phyloP scores from a whole-genome alignment of 768 basidiomycete species.

The Hygrocybe coccinea region DNA sequence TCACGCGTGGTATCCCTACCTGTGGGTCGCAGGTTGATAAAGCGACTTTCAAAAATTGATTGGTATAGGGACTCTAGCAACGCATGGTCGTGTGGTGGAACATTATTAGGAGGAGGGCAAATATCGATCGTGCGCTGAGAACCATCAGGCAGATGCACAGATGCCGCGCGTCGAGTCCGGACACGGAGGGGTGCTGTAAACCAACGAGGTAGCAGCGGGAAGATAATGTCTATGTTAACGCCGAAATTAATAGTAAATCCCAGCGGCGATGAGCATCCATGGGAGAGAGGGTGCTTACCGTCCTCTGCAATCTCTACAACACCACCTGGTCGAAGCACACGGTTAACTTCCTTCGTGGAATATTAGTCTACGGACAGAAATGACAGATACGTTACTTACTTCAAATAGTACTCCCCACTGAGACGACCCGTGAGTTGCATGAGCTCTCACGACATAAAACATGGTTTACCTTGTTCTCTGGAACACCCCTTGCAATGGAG shows the following conservation, averaged over 20 bases:
- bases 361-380: slow-evolving; percentile 4
- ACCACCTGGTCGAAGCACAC: slow-evolving; percentile 66
- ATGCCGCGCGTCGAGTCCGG: slow-evolving; percentile 43
- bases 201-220: slow-evolving; percentile 73
- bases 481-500: slow-evolving; percentile 59
- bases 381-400: slow-evolving; percentile 32
- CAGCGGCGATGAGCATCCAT: background rate
- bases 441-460: slow-evolving; percentile 7
- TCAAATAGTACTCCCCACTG: slow-evolving; percentile 69
- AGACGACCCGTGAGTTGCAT: slow-evolving; percentile 6
- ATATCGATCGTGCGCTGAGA: slow-evolving; percentile 33
- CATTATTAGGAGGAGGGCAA: slow-evolving; percentile 30
- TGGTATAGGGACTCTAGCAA: slow-evolving; percentile 62
- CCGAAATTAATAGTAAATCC: background rate
- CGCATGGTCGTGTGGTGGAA: slow-evolving; percentile 58
- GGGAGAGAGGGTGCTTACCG: slow-evolving; percentile 40
- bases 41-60: slow-evolving; percentile 64
- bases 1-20: slow-evolving; percentile 36
- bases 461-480: slow-evolving; percentile 63
- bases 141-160: slow-evolving; percentile 50
- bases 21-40: slow-evolving; percentile 67
- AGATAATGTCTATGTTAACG: slow-evolving; percentile 54
- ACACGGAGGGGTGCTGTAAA: slow-evolving; percentile 66
- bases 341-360: slow-evolving; percentile 60
- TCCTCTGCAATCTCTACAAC: slow-evolving; percentile 70